phyloP scores from a whole-genome alignment of 257 asterid species.

The Ajuga chamaepitys region DNA sequence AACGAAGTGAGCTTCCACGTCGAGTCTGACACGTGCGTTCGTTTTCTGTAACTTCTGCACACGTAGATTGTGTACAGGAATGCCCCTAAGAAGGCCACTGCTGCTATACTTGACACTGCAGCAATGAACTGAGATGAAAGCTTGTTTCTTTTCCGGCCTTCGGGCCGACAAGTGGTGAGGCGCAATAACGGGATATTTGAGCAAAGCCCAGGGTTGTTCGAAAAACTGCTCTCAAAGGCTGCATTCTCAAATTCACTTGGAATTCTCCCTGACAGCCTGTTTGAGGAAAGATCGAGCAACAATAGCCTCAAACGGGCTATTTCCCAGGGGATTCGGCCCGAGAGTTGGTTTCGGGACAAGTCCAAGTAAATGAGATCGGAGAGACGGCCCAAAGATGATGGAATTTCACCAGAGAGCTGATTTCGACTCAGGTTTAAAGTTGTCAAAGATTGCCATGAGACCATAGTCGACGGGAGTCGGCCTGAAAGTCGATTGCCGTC shows the following conservation, averaged over 20 bases:
- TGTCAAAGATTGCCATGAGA: conserved; percentile 58
- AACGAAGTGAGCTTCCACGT: conserved; percentile 77
- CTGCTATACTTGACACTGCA: conserved; percentile 52
- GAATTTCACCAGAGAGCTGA: conserved; percentile 66
- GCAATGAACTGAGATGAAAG: conserved; percentile 43
- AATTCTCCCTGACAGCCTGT: conserved; percentile 54
- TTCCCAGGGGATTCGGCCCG: conserved; percentile 62
- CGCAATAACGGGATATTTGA: conserved; percentile 35
- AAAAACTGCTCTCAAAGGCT: conserved; percentile 53
- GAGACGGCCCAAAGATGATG: conserved; percentile 41
- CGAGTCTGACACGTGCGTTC: conserved; percentile 25
- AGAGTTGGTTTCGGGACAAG: conserved; percentile 56
- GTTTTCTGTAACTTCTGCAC: conserved; percentile 35
- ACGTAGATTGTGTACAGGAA: conserved; percentile 34
- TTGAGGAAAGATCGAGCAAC: conserved; percentile 62
- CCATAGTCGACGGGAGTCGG: conserved; percentile 41
- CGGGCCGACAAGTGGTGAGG: conserved; percentile 30
- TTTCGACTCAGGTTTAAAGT: conserved; percentile 48
- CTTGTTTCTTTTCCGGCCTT: conserved; percentile 20
- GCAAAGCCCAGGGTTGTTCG: conserved; percentile 59
- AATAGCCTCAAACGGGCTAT: conserved; percentile 27
- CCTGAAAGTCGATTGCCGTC: conserved; percentile 69
- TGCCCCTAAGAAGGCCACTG: conserved; percentile 30
- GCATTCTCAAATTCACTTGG: conserved; percentile 48
- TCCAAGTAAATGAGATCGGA: conserved; percentile 46